A percentile compares a stretch with the other conserved stretches of the same genome.
These are phyloP conservation scores for Orbilia blumenaviensis DNA, from an alignment of 2,329 filamentous ascomycete genomes.

Conservation along the genomic window DNA sequence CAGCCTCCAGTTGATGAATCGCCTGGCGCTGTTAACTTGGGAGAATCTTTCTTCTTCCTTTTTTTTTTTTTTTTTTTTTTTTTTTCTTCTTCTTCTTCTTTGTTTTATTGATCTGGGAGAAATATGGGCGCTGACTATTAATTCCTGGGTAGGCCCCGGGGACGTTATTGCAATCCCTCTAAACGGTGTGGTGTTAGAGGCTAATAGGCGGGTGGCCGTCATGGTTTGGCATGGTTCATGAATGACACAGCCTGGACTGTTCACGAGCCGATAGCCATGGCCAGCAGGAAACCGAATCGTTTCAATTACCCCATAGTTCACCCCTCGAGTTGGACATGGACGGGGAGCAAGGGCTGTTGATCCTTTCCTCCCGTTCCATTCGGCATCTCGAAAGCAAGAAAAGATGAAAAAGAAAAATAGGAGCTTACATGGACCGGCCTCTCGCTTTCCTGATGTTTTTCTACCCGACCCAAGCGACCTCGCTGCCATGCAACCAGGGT, in stretches of 20 bases:
- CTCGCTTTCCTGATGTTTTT: conserved; percentile 45
- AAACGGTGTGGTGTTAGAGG: conserved; percentile 19
- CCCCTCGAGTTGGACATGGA: conserved; percentile 38
- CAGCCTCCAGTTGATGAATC: conserved; percentile 23
- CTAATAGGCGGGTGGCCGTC: conserved; percentile 40
- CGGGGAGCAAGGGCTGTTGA: conserved; percentile 44
- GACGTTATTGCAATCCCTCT: conserved; percentile 4
- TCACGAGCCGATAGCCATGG: conserved; percentile 46
- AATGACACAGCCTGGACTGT: conserved; percentile 43
- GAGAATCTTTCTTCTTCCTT: background rate
- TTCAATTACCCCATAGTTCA: conserved; percentile 50
- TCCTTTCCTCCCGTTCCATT: conserved; percentile 46
- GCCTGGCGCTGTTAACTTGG: background rate
- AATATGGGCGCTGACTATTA: background rate
- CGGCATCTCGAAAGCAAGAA: conserved; percentile 41
- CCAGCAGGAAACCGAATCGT: conserved; percentile 51
- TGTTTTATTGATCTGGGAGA: background rate
- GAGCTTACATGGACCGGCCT: conserved; percentile 37
- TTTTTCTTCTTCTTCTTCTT: background rate
- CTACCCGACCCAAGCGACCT: conserved; percentile 51
- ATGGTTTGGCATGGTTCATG: conserved; percentile 47
- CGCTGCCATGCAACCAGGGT: conserved; percentile 41
- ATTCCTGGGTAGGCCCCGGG: conserved; percentile 13
- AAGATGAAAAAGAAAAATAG: conserved; percentile 42
- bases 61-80: background rate